Conservation (phyloP, 306 rosid genomes). For the Psophocarpus tetragonolobus region DNA sequence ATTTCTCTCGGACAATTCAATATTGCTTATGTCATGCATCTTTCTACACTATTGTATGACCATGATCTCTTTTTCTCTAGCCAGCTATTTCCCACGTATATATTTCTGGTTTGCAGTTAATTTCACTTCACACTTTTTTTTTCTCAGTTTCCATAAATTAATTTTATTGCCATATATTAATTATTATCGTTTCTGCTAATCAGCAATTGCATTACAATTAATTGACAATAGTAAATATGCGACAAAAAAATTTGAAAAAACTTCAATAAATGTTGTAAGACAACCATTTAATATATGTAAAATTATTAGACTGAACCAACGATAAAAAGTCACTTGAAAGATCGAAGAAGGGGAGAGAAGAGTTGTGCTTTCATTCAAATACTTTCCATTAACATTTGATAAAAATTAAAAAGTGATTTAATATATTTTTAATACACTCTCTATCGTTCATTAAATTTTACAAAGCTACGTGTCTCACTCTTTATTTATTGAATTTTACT, state of each 20-base stretch:
- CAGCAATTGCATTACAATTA: not conserved
- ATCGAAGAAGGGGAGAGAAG: no score
- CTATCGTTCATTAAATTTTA: not conserved
- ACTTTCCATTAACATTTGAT: no score
- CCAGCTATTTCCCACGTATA: not conserved
- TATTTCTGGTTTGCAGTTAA: not conserved
- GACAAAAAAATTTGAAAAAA: not conserved
- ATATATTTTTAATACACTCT: not conserved
- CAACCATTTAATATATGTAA: no score
- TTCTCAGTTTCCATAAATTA: not conserved
- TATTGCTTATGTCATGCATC: slow-evolving; percentile 44
- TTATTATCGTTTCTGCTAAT: not conserved
- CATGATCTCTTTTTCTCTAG: not conserved
- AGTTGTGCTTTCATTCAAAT: no score
- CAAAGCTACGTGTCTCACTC: no score
- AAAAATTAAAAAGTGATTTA: no score
- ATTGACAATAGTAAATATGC: not conserved
- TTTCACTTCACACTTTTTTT: not conserved
- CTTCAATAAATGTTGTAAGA: no score
- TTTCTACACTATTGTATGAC: not conserved
- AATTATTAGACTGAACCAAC: no score
- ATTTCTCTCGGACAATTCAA: slow-evolving; percentile 35
- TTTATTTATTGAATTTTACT: not conserved
- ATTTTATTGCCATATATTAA: not conserved
- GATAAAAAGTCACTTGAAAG: no score